These are phyloP conservation scores for Mucor plumbeus DNA, from an alignment of 371 early-diverging fungal species.

Conservation along the genomic window DNA sequence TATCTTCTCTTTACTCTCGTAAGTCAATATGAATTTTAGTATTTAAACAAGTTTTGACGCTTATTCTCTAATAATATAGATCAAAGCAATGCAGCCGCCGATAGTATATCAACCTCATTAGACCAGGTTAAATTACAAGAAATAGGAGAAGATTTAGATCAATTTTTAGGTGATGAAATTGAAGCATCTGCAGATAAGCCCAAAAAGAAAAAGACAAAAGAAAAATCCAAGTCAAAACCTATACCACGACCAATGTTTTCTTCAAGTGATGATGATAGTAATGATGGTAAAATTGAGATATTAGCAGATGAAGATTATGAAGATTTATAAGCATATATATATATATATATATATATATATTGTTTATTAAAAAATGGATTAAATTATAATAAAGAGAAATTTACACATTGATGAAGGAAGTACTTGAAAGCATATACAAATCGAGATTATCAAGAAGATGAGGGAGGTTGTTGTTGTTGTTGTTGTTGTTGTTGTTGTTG, in stretches of 20 bases:
- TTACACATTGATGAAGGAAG: not conserved
- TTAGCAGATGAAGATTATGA: constrained; percentile 49
- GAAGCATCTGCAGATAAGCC: not conserved
- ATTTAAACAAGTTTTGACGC: not conserved
- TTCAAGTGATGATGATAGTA: constrained; percentile 17
- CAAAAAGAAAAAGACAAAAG: constrained; percentile 2
- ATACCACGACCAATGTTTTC: not conserved
- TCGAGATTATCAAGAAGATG: constrained; percentile 1
- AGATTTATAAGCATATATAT: constrained; percentile 20
- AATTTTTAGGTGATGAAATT: constrained; percentile 27
- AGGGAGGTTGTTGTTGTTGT: constrained; percentile 11
- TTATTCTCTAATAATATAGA: not conserved
- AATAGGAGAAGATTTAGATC: constrained; percentile 27
- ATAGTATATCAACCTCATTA: constrained; percentile 21
- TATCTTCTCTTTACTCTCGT: constrained; percentile 48
- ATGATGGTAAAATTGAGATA: constrained; percentile 36
- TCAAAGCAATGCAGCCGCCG: constrained; percentile 1
- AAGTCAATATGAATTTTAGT: not conserved
- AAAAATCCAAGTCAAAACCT: constrained; percentile 3
- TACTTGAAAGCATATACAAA: constrained; percentile 6
- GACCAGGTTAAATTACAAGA: constrained; percentile 30
- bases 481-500: constrained; percentile 22
- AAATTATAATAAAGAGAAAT: constrained; percentile 1
- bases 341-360: not conserved
- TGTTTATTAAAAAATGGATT: not conserved